phyloP scores from a whole-genome alignment of 2,329 filamentous ascomycete genomes.

The Aspergillus tamarii region DNA sequence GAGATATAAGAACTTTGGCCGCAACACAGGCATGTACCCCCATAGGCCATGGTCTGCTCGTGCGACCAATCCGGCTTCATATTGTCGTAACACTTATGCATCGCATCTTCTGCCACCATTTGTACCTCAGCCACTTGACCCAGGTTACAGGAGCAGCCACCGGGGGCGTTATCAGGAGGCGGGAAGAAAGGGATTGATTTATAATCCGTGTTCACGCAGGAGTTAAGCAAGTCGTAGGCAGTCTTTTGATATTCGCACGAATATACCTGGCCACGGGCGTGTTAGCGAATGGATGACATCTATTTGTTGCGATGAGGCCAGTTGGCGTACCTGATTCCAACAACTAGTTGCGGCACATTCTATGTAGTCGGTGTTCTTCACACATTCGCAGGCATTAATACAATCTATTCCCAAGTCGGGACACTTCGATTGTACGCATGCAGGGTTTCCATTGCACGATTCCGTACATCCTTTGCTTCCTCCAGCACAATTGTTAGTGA shows the following conservation, averaged over 20 bases:
- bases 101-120: neutral
- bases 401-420: slow-evolving; percentile 13
- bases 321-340: slow-evolving; percentile 22
- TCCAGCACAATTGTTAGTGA: neutral
- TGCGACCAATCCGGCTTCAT: neutral
- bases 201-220: slow-evolving; percentile 10
- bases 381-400: slow-evolving; percentile 22
- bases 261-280: neutral
- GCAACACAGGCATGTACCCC: slow-evolving; percentile 20
- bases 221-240: slow-evolving; percentile 4
- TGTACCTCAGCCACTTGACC: slow-evolving; percentile 5
- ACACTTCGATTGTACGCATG: neutral
- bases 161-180: slow-evolving; percentile 18
- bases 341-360: slow-evolving; percentile 19
- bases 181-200: slow-evolving; percentile 23
- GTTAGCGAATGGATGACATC: neutral
- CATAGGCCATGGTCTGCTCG: neutral
- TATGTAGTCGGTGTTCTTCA: slow-evolving; percentile 9
- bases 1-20: slow-evolving; percentile 21
- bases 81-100: neutral
- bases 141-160: slow-evolving; percentile 26
- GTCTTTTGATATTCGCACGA: slow-evolving; percentile 6
- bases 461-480: neutral
- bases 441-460: neutral
- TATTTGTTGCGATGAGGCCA: neutral